Percentiles rank a stretch among this genome's conserved stretches.
Conservation (phyloP, 2,329 filamentous ascomycete genomes). For the Davidsoniella australis region DNA sequence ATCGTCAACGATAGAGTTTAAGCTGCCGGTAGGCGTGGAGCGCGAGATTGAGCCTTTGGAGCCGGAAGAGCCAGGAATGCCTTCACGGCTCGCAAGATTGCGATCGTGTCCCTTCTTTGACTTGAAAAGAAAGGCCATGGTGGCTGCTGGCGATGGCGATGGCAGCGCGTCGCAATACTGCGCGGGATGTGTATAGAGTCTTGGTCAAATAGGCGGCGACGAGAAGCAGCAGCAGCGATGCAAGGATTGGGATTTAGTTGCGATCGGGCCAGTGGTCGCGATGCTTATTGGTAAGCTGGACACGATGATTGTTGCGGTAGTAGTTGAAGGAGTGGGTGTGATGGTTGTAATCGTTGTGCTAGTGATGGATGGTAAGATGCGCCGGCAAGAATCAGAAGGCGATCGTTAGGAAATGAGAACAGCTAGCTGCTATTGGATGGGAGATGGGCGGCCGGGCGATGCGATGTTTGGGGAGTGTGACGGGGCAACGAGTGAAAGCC, state of each 20-base stretch:
- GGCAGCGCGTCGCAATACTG: constrained; percentile 4
- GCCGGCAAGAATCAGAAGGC: too few relatives aligned
- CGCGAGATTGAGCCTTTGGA: constrained; percentile 35
- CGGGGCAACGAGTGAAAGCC: neutral
- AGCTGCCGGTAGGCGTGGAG: constrained; percentile 59
- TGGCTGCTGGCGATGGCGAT: neutral
- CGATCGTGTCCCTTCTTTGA: constrained; percentile 61
- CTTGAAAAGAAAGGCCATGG: constrained; percentile 71
- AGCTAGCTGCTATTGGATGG: too few relatives aligned
- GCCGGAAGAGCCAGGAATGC: constrained; percentile 11
- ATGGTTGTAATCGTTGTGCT: too few relatives aligned
- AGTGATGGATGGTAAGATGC: too few relatives aligned
- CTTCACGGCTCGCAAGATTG: constrained; percentile 35
- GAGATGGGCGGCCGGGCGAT: neutral
- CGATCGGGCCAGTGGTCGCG: neutral
- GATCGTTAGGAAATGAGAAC: too few relatives aligned
- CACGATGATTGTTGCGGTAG: neutral
- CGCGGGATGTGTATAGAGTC: neutral
- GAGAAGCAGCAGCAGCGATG: neutral
- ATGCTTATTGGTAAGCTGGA: neutral
- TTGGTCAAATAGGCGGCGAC: neutral
- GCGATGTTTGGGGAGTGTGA: neutral
- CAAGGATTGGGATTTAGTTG: neutral
- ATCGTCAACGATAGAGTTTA: constrained; percentile 53
- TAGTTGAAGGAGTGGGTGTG: too few relatives aligned